Conservation (phyloP, 164 flowering plant genomes). For the Houttuynia cordata region DNA sequence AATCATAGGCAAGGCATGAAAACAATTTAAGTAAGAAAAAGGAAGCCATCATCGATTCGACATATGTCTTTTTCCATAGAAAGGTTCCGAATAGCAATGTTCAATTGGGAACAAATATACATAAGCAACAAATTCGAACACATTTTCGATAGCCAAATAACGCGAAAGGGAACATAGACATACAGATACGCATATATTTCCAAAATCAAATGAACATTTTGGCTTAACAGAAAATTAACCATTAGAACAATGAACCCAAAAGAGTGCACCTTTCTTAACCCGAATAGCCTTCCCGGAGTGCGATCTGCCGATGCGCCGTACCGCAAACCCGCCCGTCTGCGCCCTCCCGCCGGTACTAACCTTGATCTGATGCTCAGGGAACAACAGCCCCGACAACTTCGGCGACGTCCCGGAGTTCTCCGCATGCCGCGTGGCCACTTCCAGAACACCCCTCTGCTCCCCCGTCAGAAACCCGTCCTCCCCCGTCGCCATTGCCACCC, state of each 20-base stretch:
- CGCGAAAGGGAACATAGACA: background rate
- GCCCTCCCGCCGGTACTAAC: constrained; percentile 49
- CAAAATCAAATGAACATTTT: background rate
- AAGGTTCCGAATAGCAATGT: too few species aligned
- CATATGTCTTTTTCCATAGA: too few species aligned
- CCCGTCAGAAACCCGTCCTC: constrained; percentile 91
- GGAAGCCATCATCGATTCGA: too few species aligned
- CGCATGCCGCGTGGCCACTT: constrained; percentile 51
- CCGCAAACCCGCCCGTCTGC: constrained; percentile 39
- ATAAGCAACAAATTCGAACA: too few species aligned
- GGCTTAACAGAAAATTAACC: background rate
- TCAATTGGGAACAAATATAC: too few species aligned
- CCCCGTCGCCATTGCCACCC: constrained; percentile 45
- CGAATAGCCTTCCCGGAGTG: constrained; percentile 76
- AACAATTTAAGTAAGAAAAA: too few species aligned
- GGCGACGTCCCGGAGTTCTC: constrained; percentile 63
- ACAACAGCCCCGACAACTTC: constrained; percentile 37
- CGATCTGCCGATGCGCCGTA: constrained; percentile 65
- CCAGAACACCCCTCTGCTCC: constrained; percentile 73
- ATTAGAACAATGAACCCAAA: background rate
- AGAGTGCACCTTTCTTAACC: constrained; percentile 73
- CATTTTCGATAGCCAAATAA: too few species aligned
- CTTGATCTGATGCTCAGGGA: constrained; percentile 50
- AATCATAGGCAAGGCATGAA: too few species aligned
- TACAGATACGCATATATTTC: background rate